These are phyloP conservation scores for Neurospora terricola DNA, from an alignment of 495 filamentous ascomycete species.

Conservation along the genomic window DNA sequence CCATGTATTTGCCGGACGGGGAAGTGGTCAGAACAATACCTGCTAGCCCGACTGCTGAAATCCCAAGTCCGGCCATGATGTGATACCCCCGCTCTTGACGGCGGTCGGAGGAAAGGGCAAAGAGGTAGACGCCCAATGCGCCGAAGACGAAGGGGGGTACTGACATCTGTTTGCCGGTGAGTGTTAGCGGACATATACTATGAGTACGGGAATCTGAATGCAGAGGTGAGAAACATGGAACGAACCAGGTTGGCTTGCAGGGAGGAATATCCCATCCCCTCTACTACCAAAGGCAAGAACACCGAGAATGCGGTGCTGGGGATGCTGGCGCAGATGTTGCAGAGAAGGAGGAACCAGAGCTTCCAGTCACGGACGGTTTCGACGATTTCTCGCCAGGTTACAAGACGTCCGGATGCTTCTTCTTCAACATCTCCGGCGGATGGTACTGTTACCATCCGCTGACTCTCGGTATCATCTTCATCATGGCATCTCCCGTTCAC, in stretches of 20 bases:
- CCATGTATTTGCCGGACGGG: slow-evolving; percentile 31
- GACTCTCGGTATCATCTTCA: slow-evolving; percentile 13
- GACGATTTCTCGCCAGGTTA: slow-evolving; percentile 35
- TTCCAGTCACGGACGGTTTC: slow-evolving; percentile 42
- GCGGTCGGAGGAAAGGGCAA: slow-evolving; percentile 17
- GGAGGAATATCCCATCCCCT: slow-evolving; percentile 30
- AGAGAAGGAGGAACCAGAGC: slow-evolving; percentile 38
- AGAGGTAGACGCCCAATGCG: slow-evolving; percentile 33
- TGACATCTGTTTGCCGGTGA: slow-evolving; percentile 24
- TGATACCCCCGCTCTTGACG: slow-evolving; percentile 35
- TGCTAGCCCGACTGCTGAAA: slow-evolving; percentile 38
- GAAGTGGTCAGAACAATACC: slow-evolving; percentile 28
- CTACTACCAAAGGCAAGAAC: slow-evolving; percentile 45
- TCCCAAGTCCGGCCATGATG: slow-evolving; percentile 36
- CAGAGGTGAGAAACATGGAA: neutral
- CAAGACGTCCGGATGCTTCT: slow-evolving; percentile 6
- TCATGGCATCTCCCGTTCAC: neutral
- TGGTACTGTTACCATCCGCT: slow-evolving; percentile 8
- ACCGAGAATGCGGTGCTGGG: slow-evolving; percentile 43
- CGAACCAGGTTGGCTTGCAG: slow-evolving; percentile 38
- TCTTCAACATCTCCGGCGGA: slow-evolving; percentile 14
- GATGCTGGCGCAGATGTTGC: slow-evolving; percentile 46
- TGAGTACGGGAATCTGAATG: neutral
- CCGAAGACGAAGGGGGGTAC: slow-evolving; percentile 46
- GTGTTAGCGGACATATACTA: neutral